Conservation (phyloP, 441 rosid species). For the Adansonia grandidieri region DNA sequence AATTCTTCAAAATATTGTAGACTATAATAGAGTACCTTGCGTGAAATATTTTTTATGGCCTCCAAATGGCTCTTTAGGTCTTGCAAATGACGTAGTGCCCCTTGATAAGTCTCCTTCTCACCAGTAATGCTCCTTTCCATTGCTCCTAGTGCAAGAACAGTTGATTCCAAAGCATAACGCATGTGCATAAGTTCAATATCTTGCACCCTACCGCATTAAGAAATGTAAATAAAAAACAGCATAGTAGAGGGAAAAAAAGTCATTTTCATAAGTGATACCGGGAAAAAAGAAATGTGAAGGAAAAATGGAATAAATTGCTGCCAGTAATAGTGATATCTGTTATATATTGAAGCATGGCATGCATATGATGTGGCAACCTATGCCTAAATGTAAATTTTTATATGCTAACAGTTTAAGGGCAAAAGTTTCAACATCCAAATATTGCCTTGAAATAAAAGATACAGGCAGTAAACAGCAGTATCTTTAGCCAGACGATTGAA, state of each 20-base stretch:
- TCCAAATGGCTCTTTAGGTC: constrained; percentile 79
- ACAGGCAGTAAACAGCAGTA: background rate
- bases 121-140: constrained; percentile 59
- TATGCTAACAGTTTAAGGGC: background rate
- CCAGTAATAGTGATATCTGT: background rate
- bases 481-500: background rate
- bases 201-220: constrained; percentile 64
- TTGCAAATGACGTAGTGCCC: constrained; percentile 73
- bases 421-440: background rate
- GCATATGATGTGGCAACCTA: background rate
- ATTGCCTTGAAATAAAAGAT: background rate
- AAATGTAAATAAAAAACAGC: constrained; percentile 19
- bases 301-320: background rate
- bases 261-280: constrained; percentile 5
- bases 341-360: background rate
- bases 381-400: background rate
- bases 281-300: background rate
- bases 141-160: constrained; percentile 75
- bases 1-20: constrained; percentile 21
- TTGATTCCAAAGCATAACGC: constrained; percentile 94
- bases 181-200: constrained; percentile 97
- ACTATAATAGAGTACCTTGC: constrained; percentile 59
- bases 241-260: background rate
- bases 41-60: constrained; percentile 76
- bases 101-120: constrained; percentile 54